These are phyloP conservation scores for Lasiosphaeria miniovina DNA, from an alignment of 495 filamentous ascomycete species.

Conservation along the genomic window DNA sequence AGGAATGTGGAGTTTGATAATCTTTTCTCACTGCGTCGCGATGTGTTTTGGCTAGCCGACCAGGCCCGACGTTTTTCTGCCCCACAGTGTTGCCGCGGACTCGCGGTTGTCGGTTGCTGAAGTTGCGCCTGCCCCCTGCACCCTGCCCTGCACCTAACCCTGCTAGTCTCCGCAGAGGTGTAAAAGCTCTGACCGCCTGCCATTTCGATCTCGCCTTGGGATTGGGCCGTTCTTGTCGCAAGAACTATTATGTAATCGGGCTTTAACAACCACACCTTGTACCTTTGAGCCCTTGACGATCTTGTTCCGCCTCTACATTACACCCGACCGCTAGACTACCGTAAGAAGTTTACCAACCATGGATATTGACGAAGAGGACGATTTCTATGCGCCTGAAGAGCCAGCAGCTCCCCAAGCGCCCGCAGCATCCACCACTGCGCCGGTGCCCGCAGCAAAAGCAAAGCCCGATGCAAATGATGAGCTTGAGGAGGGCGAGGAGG, in stretches of 20 bases:
- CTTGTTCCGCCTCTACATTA: background rate
- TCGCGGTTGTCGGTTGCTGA: conserved; percentile 1
- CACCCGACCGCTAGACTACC: background rate
- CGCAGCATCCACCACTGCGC: conserved; percentile 12
- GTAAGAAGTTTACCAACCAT: conserved; percentile 34
- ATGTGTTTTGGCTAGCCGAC: background rate
- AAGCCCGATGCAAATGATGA: conserved; percentile 41
- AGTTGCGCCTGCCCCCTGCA: background rate
- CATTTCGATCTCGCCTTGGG: background rate
- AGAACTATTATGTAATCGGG: background rate
- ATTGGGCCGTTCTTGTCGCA: background rate
- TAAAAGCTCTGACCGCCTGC: background rate
- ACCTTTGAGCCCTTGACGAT: background rate
- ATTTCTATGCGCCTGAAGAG: conserved; percentile 61
- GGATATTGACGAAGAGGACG: conserved; percentile 70
- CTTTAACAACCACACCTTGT: background rate
- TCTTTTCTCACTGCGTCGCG: background rate
- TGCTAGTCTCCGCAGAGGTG: background rate
- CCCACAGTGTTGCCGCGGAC: conserved; percentile 13
- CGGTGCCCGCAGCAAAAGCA: conserved; percentile 12
- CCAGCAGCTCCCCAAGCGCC: conserved; percentile 28
- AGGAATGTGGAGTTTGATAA: conserved; percentile 10
- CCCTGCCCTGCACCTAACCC: background rate
- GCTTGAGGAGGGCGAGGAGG: conserved; percentile 58
- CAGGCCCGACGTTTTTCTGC: background rate